These are phyloP conservation scores for Claviceps africana DNA, from an alignment of 2,329 filamentous ascomycete species.

Conservation along the genomic window DNA sequence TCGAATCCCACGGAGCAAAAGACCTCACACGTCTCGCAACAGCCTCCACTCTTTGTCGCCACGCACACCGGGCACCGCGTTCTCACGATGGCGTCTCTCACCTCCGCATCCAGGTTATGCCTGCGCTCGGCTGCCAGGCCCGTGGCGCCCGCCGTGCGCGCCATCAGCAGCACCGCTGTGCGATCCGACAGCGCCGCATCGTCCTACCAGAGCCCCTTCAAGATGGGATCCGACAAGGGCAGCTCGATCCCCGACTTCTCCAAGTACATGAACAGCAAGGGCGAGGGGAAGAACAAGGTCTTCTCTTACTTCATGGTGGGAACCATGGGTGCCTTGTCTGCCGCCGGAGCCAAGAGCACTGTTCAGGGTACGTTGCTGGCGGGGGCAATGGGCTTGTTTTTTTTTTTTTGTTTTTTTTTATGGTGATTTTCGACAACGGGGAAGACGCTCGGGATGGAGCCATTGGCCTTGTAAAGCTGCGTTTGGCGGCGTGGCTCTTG, in stretches of 20 bases:
- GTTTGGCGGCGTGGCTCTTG: background rate
- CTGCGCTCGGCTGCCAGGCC: conserved; percentile 42
- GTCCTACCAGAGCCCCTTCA: conserved; percentile 50
- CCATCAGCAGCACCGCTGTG: conserved; percentile 41
- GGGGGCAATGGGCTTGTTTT: background rate
- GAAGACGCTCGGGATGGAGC: background rate
- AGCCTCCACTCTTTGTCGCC: conserved; percentile 6
- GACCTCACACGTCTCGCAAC: conserved; percentile 28
- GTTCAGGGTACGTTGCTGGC: conserved; percentile 66
- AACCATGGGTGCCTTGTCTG: conserved; percentile 79
- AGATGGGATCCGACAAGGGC: conserved; percentile 39
- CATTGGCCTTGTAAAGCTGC: conserved; percentile 1
- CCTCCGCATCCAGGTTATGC: conserved; percentile 53
- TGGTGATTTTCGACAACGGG: background rate
- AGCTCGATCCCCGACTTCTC: conserved; percentile 78
- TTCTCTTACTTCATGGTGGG: conserved; percentile 99
- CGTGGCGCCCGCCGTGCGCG: conserved; percentile 31
- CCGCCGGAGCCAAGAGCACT: conserved; percentile 91
- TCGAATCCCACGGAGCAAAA: conserved; percentile 24
- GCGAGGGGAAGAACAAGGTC: conserved; percentile 62
- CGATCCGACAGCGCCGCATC: conserved; percentile 33
- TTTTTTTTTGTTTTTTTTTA: no score
- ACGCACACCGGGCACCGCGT: conserved; percentile 3
- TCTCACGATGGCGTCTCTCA: conserved; percentile 50
- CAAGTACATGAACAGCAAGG: conserved; percentile 64